phyloP scores from a whole-genome alignment of 1,139 yeast genomes.

The Arxiozyma bovina region DNA sequence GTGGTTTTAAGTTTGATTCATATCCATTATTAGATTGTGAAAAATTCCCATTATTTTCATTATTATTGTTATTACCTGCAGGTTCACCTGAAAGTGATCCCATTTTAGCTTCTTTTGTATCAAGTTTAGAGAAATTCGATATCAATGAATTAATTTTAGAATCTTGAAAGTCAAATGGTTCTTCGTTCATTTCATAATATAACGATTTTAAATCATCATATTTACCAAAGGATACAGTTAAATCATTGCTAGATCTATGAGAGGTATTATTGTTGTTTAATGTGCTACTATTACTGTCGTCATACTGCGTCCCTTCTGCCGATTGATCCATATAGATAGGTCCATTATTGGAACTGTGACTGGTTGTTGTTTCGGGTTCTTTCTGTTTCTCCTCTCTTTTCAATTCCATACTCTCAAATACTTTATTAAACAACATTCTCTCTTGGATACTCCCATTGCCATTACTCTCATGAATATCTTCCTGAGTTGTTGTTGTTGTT shows the following conservation, averaged over 20 bases:
- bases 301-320: background rate
- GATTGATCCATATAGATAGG: background rate
- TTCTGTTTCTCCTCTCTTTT: background rate
- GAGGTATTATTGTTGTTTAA: no score
- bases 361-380: background rate
- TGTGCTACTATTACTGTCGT: background rate
- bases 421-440: conserved; percentile 1
- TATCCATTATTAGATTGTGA: background rate
- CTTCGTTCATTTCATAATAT: background rate
- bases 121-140: background rate
- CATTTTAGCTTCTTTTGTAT: background rate
- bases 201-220: background rate
- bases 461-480: background rate
- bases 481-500: background rate
- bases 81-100: no score
- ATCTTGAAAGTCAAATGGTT: conserved; percentile 1
- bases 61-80: background rate
- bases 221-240: conserved; percentile 4
- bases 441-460: conserved; percentile 1
- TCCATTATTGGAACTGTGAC: background rate
- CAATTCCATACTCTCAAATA: conserved; percentile 4
- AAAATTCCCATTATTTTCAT: background rate
- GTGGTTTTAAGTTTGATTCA: background rate
- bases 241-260: background rate
- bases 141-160: background rate